Percentiles rank a stretch among this genome's conserved stretches.
These are phyloP conservation scores for Aureobasidium namibiae DNA, from an alignment of 2,329 filamentous ascomycete species.

Conservation along the genomic window DNA sequence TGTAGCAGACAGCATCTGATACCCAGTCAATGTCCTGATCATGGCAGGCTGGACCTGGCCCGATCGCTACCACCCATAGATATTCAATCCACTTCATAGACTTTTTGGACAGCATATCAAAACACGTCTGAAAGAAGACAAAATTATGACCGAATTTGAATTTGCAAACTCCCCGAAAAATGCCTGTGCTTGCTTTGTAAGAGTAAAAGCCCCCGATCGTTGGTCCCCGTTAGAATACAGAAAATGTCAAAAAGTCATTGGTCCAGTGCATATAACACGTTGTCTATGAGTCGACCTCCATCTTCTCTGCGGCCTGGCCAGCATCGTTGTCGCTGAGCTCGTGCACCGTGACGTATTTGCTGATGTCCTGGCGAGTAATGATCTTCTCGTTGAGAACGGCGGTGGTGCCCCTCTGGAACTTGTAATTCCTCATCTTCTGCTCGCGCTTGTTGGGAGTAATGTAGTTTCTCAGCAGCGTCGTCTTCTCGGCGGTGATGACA, in stretches of 20 bases:
- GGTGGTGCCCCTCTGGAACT: slow-evolving; percentile 85
- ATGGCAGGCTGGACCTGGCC: slow-evolving; percentile 2
- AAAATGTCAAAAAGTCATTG: slow-evolving; percentile 7
- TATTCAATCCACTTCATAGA: neutral
- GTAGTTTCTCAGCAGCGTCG: slow-evolving; percentile 84
- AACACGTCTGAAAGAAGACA: neutral
- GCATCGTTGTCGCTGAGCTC: slow-evolving; percentile 67
- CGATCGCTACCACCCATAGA: too few relatives aligned
- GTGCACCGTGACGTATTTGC: slow-evolving; percentile 86
- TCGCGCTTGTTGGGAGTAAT: slow-evolving; percentile 87
- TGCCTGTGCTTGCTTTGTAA: slow-evolving; percentile 6
- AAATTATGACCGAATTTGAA: neutral
- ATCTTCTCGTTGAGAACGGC: slow-evolving; percentile 93
- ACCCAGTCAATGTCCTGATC: neutral
- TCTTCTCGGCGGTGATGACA: slow-evolving; percentile 92
- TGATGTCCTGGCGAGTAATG: slow-evolving; percentile 87
- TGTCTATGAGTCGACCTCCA: slow-evolving; percentile 51
- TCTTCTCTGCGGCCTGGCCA: slow-evolving; percentile 50
- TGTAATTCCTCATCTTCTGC: slow-evolving; percentile 88
- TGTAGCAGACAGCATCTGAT: neutral
- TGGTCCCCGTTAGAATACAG: slow-evolving; percentile 8
- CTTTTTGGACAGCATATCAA: neutral
- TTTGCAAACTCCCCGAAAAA: slow-evolving; percentile 9
- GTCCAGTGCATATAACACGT: neutral
- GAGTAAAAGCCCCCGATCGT: slow-evolving; percentile 1